A percentile compares a stretch with the other conserved stretches of the same genome.
These are phyloP conservation scores for Trichoderma gamsii DNA, from an alignment of 495 filamentous ascomycete species.

Conservation along the genomic window DNA sequence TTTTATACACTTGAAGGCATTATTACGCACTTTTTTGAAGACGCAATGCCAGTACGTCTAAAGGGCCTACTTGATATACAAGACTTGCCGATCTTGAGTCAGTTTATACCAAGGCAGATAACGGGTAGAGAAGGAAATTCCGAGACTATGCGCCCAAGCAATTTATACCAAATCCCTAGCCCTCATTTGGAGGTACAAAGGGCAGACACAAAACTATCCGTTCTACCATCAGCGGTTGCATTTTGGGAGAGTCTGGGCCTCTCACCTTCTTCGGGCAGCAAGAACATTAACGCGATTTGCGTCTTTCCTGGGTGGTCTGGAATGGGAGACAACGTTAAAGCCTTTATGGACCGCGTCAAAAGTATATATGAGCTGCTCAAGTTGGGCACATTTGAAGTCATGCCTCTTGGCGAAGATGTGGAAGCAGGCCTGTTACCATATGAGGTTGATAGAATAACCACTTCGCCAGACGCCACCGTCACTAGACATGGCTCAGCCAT, in stretches of 20 bases:
- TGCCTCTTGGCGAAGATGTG: slow-evolving; percentile 45
- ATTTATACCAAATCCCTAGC: slow-evolving; percentile 45
- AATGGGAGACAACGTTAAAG: slow-evolving; percentile 51
- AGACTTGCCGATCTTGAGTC: slow-evolving; percentile 43
- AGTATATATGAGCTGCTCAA: slow-evolving; percentile 73
- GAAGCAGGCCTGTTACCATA: slow-evolving; percentile 56
- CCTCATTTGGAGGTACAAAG: slow-evolving; percentile 76
- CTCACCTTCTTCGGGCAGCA: slow-evolving; percentile 67
- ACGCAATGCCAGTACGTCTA: slow-evolving; percentile 35
- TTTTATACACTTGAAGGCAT: slow-evolving; percentile 34
- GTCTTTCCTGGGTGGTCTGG: slow-evolving; percentile 63
- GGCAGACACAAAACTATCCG: slow-evolving; percentile 63
- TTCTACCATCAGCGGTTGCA: slow-evolving; percentile 68
- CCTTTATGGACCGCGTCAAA: slow-evolving; percentile 65
- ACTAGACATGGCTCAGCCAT: slow-evolving; percentile 26
- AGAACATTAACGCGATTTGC: slow-evolving; percentile 74
- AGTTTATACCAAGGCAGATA: slow-evolving; percentile 38
- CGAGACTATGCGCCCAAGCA: slow-evolving; percentile 32
- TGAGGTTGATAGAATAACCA: slow-evolving; percentile 34
- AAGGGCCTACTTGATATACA: slow-evolving; percentile 46
- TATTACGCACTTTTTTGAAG: slow-evolving; percentile 34
- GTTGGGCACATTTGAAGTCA: slow-evolving; percentile 63
- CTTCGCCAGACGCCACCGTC: slow-evolving; percentile 24
- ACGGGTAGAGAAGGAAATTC: slow-evolving; percentile 22
- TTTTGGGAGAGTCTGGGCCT: slow-evolving; percentile 94